Base-by-base conservation (phyloP, 192 early-diverging fungal species). In the Backusella psychrophila region DNA sequence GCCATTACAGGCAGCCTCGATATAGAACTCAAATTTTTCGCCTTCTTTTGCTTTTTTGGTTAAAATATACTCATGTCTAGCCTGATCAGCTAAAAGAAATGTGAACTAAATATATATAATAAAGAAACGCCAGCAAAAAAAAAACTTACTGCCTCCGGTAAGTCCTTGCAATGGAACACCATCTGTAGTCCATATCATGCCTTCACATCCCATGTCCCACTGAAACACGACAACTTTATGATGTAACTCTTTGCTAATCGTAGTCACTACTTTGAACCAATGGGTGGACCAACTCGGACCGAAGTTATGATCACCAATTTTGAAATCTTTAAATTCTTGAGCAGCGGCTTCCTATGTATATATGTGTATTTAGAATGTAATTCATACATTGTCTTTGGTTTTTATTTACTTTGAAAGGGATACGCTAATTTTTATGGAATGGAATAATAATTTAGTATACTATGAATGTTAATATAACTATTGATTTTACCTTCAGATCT, bases 1-100 rank as follows among this genome's bases (percentile, higher is more conserved):
- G 19, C 92, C 92, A 81, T 99, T 99, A 82, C 96, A 97, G 0
- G 94, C 97, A 34, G 95, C 89, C 70, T 99, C 98, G 38, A 98
- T 75, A 78, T 92, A 97, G 66, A 97, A 87, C 34, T 93, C 84
- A 70, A 90, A 86, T 15, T 80, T 80, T 74, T 90, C 82, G 2
- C 84, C 85, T 33, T 73, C 76, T 2, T 77, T 77, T 14, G 88
- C 87, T 9, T 79, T 77, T 9, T 81, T 76, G 1, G 84, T 77
- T 6, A 90, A 73, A 44, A 76, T 52, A 76, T 89, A 91, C 34
- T 90, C 88, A 35, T 87, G 83, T 41, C 84, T 85, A 74, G 85
- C 82, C 41, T 83, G 82, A 9, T 78, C 86, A 44, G 46, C 88
- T 89, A 39, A 6, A 17, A 66, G 29, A 14, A 74, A 38, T 52